Conservation (phyloP, 495 filamentous ascomycete species). For the Podospora fimiseda region DNA sequence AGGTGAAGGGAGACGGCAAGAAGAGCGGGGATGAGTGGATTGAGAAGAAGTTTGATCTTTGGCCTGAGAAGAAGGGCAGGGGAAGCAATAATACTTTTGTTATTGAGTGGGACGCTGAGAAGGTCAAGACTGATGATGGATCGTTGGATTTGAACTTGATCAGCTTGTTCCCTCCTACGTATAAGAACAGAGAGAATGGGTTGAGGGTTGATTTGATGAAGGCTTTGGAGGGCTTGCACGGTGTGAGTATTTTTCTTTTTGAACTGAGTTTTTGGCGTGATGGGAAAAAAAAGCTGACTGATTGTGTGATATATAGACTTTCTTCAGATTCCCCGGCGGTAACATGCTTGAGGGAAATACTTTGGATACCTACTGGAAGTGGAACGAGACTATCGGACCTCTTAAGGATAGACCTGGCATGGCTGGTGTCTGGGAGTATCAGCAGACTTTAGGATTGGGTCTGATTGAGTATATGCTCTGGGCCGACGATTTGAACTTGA, state of each 20-base stretch:
- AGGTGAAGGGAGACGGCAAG: slow-evolving; percentile 10
- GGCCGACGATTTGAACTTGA: slow-evolving; percentile 56
- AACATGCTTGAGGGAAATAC: slow-evolving; percentile 59
- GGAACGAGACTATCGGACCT: slow-evolving; percentile 62
- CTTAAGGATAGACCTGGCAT: slow-evolving; percentile 57
- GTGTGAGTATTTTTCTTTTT: slow-evolving; percentile 14
- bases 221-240: slow-evolving; percentile 46
- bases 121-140: slow-evolving; percentile 27
- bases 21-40: slow-evolving; percentile 35
- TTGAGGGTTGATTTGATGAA: slow-evolving; percentile 54
- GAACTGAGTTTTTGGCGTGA: neutral
- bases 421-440: slow-evolving; percentile 55
- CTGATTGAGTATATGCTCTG: slow-evolving; percentile 60
- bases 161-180: slow-evolving; percentile 63
- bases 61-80: slow-evolving; percentile 37
- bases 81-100: slow-evolving; percentile 62
- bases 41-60: slow-evolving; percentile 44
- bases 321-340: slow-evolving; percentile 60
- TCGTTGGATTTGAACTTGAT: slow-evolving; percentile 59
- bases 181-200: slow-evolving; percentile 55
- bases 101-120: slow-evolving; percentile 49
- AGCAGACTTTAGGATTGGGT: slow-evolving; percentile 57
- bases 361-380: slow-evolving; percentile 53
- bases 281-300: neutral
- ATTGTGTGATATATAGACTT: slow-evolving; percentile 32